Percentiles rank a stretch among this genome's conserved stretches.
Evolutionary conservation across 192 early-diverging fungal species (phyloP).

Genomic region (Chytriomyces sp.): DNA sequence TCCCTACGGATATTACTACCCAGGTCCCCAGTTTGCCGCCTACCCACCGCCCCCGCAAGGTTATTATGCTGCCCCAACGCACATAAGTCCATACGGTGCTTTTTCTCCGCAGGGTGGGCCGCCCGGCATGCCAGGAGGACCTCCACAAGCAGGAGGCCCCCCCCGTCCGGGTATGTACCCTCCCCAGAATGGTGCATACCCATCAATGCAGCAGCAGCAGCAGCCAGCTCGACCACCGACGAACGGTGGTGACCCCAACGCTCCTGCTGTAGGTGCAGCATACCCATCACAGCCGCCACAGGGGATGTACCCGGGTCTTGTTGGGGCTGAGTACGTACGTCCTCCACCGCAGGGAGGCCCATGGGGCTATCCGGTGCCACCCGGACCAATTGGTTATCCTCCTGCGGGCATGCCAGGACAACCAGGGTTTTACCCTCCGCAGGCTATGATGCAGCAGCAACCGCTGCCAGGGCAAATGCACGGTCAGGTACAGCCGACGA

Average conservation of each 20-base stretch:
- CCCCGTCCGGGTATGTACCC: not conserved
- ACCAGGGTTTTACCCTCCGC: too few species aligned
- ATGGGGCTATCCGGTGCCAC: too few species aligned
- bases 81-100: not conserved
- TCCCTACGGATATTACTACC: constrained; percentile 20
- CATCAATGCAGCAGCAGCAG: not conserved
- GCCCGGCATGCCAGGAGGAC: constrained; percentile 18
- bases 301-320: too few species aligned
- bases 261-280: too few species aligned
- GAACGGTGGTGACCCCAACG: too few species aligned
- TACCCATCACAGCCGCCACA: too few species aligned
- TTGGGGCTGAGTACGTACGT: too few species aligned
- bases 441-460: too few species aligned
- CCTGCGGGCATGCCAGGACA: too few species aligned
- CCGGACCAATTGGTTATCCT: too few species aligned
- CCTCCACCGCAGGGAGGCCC: too few species aligned
- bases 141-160: not conserved
- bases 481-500: too few species aligned
- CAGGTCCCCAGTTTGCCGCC: not conserved
- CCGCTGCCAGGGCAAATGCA: constrained; percentile 3
- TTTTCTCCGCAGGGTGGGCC: not conserved
- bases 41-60: constrained; percentile 16
- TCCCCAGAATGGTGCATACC: not conserved
- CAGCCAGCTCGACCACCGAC: constrained; percentile 2
- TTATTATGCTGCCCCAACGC: constrained; percentile 10